Percentiles rank a stretch among this genome's conserved stretches.
Conservation (phyloP, 1,284 basidiomycete genomes). For the Laetiporus sulphureus region DNA sequence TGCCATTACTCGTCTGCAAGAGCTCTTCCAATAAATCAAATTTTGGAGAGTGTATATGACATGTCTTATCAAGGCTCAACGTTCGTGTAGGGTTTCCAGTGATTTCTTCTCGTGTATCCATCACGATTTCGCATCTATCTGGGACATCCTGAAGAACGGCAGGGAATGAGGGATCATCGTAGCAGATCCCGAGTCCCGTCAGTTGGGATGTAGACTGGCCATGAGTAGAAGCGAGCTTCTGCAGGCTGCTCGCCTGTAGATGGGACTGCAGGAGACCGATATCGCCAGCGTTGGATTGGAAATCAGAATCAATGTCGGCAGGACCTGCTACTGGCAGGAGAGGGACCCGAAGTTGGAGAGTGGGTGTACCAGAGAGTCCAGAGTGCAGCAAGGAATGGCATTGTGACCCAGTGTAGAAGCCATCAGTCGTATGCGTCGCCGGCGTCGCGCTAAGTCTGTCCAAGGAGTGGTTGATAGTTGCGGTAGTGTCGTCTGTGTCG, state of each 20-base stretch:
- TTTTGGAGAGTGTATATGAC: too few species aligned
- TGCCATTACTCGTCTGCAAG: not conserved
- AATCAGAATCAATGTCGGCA: constrained; percentile 16
- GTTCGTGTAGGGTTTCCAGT: too few species aligned
- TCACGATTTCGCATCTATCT: too few species aligned
- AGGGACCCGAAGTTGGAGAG: constrained; percentile 13
- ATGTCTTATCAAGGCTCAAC: too few species aligned
- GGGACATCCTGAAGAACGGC: too few species aligned
- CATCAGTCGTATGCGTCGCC: constrained; percentile 11
- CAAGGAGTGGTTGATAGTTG: constrained; percentile 16
- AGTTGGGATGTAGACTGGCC: too few species aligned
- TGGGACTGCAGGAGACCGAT: constrained; percentile 5
- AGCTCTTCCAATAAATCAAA: not conserved
- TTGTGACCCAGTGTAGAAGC: constrained; percentile 3
- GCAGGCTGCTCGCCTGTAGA: too few species aligned
- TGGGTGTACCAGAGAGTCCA: too few species aligned
- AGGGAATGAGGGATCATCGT: constrained; percentile 5
- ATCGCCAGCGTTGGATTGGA: constrained; percentile 31
- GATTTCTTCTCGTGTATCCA: too few species aligned
- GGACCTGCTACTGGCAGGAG: constrained; percentile 7
- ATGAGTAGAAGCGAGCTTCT: too few species aligned
- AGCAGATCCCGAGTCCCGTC: constrained; percentile 26
- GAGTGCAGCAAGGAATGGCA: too few species aligned
- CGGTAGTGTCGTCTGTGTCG: constrained; percentile 8
- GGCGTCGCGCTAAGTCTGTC: constrained; percentile 12